phyloP scores from a whole-genome alignment of 2,329 filamentous ascomycete genomes.

The Trichoderma koningiopsis region DNA sequence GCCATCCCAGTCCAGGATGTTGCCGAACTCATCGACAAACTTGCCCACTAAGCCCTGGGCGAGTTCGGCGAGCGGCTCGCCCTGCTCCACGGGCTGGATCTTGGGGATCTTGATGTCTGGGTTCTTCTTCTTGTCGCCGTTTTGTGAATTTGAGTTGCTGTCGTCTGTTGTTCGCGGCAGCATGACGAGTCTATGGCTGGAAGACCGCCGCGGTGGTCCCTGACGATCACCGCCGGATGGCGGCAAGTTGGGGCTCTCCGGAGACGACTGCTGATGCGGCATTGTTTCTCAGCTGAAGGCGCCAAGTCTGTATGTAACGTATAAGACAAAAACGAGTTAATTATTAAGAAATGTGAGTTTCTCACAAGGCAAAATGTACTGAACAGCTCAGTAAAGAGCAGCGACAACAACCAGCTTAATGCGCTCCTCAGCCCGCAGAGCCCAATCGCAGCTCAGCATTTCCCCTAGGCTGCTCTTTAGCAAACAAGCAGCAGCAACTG shows the following conservation, averaged over 20 bases:
- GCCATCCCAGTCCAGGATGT: constrained; percentile 53
- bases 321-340: too few relatives aligned
- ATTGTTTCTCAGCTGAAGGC: neutral
- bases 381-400: neutral
- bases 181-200: constrained; percentile 22
- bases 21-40: constrained; percentile 56
- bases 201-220: constrained; percentile 6
- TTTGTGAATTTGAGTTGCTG: neutral
- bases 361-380: neutral
- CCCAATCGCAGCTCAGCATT: neutral
- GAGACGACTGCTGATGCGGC: constrained; percentile 11
- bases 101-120: constrained; percentile 42
- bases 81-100: constrained; percentile 44
- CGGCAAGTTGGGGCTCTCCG: constrained; percentile 2
- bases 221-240: constrained; percentile 11
- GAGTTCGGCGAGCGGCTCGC: constrained; percentile 39
- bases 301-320: neutral
- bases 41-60: constrained; percentile 50
- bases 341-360: neutral
- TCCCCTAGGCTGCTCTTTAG: neutral
- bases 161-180: constrained; percentile 16
- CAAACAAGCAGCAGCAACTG: neutral
- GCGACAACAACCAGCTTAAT: neutral
- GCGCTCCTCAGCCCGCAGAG: neutral
- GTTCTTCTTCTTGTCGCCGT: neutral